These are phyloP conservation scores for Penicillium canariense DNA, from an alignment of 495 filamentous ascomycete genomes.

Conservation along the genomic window DNA sequence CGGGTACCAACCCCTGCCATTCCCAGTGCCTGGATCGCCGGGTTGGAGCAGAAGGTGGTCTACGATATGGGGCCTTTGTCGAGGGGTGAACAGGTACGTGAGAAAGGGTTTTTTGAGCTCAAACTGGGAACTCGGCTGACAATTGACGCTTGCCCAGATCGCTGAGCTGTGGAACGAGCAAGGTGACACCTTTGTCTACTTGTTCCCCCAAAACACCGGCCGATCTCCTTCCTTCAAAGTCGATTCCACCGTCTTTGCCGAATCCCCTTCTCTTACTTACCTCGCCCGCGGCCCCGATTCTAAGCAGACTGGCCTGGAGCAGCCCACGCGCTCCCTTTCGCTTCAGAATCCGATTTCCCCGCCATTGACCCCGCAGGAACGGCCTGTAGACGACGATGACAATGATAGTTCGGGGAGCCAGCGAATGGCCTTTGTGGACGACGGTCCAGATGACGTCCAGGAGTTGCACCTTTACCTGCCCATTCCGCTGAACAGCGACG, in stretches of 20 bases:
- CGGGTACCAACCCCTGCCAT: slow-evolving; percentile 13
- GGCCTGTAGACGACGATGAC: slow-evolving; percentile 38
- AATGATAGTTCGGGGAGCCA: slow-evolving; percentile 44
- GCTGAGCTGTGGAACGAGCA: slow-evolving; percentile 85
- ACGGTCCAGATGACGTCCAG: slow-evolving; percentile 38
- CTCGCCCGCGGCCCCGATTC: slow-evolving; percentile 64
- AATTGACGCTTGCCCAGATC: slow-evolving; percentile 47
- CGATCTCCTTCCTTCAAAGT: slow-evolving; percentile 76
- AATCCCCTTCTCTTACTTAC: slow-evolving; percentile 66
- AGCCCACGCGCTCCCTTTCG: slow-evolving; percentile 39
- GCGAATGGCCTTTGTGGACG: slow-evolving; percentile 43
- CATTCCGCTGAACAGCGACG: slow-evolving; percentile 50
- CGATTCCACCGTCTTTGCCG: slow-evolving; percentile 65
- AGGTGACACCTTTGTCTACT: slow-evolving; percentile 80
- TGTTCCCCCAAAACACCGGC: slow-evolving; percentile 66
- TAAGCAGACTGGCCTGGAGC: slow-evolving; percentile 37
- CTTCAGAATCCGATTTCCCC: slow-evolving; percentile 43
- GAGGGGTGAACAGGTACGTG: slow-evolving; percentile 58
- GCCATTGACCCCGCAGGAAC: slow-evolving; percentile 35
- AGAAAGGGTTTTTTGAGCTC: neutral
- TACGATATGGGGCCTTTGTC: slow-evolving; percentile 60
- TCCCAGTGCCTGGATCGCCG: slow-evolving; percentile 62
- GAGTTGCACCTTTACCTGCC: slow-evolving; percentile 74
- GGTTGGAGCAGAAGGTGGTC: slow-evolving; percentile 52
- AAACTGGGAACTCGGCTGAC: slow-evolving; percentile 1